Evolutionary conservation across 208 protist genomes (phyloP).

Genomic region (Leishmania tropica): DNA sequence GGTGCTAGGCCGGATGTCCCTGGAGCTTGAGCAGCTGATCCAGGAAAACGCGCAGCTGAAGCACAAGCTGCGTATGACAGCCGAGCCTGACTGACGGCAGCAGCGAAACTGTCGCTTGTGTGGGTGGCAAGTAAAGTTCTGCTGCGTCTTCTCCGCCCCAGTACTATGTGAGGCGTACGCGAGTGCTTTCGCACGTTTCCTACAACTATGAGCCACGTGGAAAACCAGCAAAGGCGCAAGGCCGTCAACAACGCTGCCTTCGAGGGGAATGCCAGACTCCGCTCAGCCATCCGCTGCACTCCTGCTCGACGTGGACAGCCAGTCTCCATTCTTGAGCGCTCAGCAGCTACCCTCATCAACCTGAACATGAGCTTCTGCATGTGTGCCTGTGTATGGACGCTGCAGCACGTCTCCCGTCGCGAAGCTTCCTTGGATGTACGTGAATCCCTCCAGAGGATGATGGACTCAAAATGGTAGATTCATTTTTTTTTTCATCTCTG

Average conservation of each 20-base stretch:
- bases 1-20: constrained; percentile 51
- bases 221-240: background rate
- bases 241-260: background rate
- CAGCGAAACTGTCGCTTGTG: background rate
- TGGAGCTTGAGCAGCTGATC: constrained; percentile 72
- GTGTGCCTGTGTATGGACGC: background rate
- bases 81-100: background rate
- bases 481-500: background rate
- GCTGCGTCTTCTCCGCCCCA: background rate
- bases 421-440: background rate
- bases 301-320: background rate
- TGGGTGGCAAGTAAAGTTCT: background rate
- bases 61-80: constrained; percentile 22
- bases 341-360: background rate
- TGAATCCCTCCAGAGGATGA: background rate
- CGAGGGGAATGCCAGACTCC: background rate
- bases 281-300: background rate
- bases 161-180: background rate
- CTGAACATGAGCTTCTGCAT: background rate
- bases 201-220: background rate
- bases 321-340: background rate
- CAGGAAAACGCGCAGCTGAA: constrained; percentile 69
- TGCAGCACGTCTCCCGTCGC: background rate
- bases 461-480: background rate
- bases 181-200: background rate